phyloP scores from a whole-genome alignment of 2,329 filamentous ascomycete species.

The Aspergillus glaucus region DNA sequence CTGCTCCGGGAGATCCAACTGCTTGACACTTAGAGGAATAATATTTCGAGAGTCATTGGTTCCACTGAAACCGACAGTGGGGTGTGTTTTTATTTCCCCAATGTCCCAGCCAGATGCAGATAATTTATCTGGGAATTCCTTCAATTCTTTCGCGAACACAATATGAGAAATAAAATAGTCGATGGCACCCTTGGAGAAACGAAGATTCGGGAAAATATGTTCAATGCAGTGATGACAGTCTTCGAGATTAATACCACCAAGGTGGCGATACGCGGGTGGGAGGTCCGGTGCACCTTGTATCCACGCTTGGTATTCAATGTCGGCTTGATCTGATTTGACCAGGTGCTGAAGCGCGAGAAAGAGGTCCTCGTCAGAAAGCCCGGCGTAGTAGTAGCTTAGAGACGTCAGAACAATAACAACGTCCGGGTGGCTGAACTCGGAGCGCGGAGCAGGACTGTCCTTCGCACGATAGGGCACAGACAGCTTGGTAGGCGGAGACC shows the following conservation, averaged over 20 bases:
- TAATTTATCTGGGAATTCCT: constrained; percentile 55
- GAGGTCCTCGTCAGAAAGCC: constrained; percentile 48
- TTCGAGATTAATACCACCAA: constrained; percentile 49
- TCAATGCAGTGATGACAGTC: constrained; percentile 53
- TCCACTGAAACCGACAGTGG: constrained; percentile 62
- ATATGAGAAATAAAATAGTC: constrained; percentile 55
- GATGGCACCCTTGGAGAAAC: constrained; percentile 27
- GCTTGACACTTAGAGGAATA: constrained; percentile 51
- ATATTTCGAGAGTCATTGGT: constrained; percentile 59
- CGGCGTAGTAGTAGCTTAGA: constrained; percentile 52
- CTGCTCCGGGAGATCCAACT: constrained; percentile 51
- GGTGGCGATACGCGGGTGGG: constrained; percentile 18
- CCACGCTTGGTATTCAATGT: constrained; percentile 41
- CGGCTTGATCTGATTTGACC: constrained; percentile 46
- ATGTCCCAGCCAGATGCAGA: constrained; percentile 50
- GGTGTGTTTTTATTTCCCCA: constrained; percentile 41
- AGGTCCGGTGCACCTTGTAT: constrained; percentile 58
- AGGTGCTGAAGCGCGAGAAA: constrained; percentile 45
- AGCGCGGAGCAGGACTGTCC: constrained; percentile 48
- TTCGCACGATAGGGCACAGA: constrained; percentile 58
- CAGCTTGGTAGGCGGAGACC: constrained; percentile 48
- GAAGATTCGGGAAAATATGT: constrained; percentile 10
- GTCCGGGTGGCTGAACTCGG: constrained; percentile 60
- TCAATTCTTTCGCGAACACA: constrained; percentile 54
- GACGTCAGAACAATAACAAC: constrained; percentile 52